A percentile compares a stretch with the other conserved stretches of the same genome.
These are phyloP conservation scores for Globisporangium viniferum DNA, from an alignment of 352 stramenopile species.

Conservation along the genomic window DNA sequence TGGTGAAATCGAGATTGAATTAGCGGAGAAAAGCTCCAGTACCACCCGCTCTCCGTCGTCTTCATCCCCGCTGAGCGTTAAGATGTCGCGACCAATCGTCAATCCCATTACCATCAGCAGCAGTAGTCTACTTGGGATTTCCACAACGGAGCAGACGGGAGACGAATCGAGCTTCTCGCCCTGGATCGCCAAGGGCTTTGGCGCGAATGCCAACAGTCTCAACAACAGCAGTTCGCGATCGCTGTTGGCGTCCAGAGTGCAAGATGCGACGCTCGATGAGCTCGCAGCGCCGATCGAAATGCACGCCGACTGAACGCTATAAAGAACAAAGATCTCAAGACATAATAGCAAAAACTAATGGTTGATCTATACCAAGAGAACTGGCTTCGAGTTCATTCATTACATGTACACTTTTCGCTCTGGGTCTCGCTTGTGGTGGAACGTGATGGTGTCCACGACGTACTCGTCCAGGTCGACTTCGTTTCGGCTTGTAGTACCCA, in stretches of 20 bases:
- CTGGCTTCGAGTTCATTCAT: not conserved
- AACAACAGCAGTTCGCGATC: not conserved
- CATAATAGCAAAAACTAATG: not conserved
- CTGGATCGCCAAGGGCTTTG: slow-evolving; percentile 17
- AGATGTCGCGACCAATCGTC: slow-evolving; percentile 16
- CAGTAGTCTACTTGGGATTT: not conserved
- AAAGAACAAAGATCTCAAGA: not conserved
- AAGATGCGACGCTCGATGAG: slow-evolving; percentile 15
- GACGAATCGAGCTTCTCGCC: slow-evolving; percentile 8
- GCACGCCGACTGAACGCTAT: not conserved
- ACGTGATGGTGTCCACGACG: not conserved
- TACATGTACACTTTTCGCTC: not conserved
- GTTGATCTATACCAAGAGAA: not conserved
- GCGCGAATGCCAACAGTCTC: not conserved
- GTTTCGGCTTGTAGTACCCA: not conserved
- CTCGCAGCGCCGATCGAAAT: slow-evolving; percentile 18
- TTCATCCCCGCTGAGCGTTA: slow-evolving; percentile 3
- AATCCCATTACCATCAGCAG: slow-evolving; percentile 12
- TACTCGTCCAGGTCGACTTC: not conserved
- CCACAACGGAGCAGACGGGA: not conserved
- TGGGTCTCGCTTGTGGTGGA: not conserved
- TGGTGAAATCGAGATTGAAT: slow-evolving; percentile 7
- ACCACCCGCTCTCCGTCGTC: not conserved
- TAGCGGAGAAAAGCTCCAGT: slow-evolving; percentile 5
- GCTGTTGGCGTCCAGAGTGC: not conserved